Base-by-base conservation (phyloP, 2,329 filamentous ascomycete genomes). In the Botrytis cinerea region DNA sequence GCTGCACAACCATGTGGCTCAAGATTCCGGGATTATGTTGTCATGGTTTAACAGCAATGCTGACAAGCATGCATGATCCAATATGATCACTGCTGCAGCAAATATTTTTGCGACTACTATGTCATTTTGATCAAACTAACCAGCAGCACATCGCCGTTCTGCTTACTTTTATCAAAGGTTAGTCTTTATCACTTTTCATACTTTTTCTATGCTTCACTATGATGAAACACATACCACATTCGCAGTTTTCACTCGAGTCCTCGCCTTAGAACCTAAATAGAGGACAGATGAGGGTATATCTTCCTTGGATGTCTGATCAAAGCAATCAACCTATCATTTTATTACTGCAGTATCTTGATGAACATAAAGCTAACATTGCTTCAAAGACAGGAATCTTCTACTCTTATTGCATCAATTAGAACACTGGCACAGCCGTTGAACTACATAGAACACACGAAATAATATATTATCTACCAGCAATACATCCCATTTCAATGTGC, bases 221-320 rank as follows among this genome's bases (percentile, higher is more conserved):
- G 91, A 93, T 92, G 90, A 92, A 92, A 90, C 83, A 87, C 87
- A 86, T 90, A 88, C 86, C 85, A 88, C 86, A 93, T 93, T 94
- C 91, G 92, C 92, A 94, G 92, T 94, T 94, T 94, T 90, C 91
- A 93, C 92, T 92, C 86, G 90, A 92, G 90, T 87, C 87, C 87
- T 72, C 84, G 81, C 69, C 74, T 80, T 82, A 89, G 91, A 90
- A 89, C 89, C 89, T 87, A 85, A 84, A 63, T 83, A 84, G 78
- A 87, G 87, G 88, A 87, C 85, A 90, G 81, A 91, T 92, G 91
- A 92, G 87, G 87, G 90, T 80, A 78, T 80, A 79, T 82, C 90
- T 92, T 92, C 90, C 89, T 92, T 92, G 90, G 91, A 92, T 92
- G 90, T 92, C 90, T 91, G 88, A 91, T 75, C 71, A 73, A 77